Conservation (phyloP, 495 filamentous ascomycete genomes). For the Margaritispora aquatica region DNA sequence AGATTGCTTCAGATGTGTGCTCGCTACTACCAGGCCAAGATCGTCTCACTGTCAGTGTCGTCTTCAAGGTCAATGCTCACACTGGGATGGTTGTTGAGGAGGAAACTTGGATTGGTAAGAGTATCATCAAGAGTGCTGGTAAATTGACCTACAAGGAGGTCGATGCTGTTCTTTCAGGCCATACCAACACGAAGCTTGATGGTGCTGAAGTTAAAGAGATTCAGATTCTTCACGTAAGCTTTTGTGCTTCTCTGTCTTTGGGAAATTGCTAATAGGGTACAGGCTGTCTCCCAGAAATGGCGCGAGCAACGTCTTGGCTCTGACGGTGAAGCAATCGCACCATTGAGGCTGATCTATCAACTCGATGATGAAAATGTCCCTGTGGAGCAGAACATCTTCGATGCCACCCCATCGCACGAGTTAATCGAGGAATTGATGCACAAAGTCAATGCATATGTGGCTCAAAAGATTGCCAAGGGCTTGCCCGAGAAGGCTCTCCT, state of each 20-base stretch:
- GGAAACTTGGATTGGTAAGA: conserved; percentile 89
- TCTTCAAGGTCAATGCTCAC: conserved; percentile 78
- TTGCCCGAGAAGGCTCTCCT: conserved; percentile 91
- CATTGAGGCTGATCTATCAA: conserved; percentile 82
- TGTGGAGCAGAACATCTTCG: conserved; percentile 92
- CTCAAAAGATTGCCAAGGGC: conserved; percentile 69
- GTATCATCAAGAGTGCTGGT: conserved; percentile 83
- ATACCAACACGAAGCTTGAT: conserved; percentile 49
- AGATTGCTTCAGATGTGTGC: conserved; percentile 78
- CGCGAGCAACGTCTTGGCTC: conserved; percentile 78
- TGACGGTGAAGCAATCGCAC: conserved; percentile 67
- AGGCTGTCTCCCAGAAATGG: conserved; percentile 76
- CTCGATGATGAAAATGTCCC: conserved; percentile 99
- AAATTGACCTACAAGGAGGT: conserved; percentile 81
- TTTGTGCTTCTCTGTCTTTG: not conserved
- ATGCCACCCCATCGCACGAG: conserved; percentile 83
- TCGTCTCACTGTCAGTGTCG: conserved; percentile 83
- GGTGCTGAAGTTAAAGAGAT: conserved; percentile 64
- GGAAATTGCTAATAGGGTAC: not conserved
- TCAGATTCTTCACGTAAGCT: conserved; percentile 53
- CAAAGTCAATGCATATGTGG: conserved; percentile 84
- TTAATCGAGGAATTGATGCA: conserved; percentile 90
- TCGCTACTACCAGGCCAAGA: conserved; percentile 81
- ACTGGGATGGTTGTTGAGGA: conserved; percentile 74
- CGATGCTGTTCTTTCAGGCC: conserved; percentile 65